Percentiles rank a stretch among this genome's conserved stretches.
phyloP scores from a whole-genome alignment of 495 filamentous ascomycete species.

The Penicillium coffeae region DNA sequence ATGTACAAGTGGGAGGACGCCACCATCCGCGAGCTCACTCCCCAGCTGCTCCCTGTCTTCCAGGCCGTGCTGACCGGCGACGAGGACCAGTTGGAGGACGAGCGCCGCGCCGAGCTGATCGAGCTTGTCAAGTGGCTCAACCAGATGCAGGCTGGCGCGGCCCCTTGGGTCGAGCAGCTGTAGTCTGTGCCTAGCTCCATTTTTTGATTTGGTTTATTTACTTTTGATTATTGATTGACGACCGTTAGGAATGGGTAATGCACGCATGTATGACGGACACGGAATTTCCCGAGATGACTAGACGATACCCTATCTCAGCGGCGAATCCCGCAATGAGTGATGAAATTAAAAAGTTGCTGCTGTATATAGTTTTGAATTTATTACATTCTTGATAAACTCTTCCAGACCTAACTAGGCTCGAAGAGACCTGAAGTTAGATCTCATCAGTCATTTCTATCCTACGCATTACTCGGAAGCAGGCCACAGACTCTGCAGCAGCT shows the following conservation, averaged over 20 bases:
- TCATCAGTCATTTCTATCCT: not conserved
- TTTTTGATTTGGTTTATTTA: constrained; percentile 5
- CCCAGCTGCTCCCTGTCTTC: constrained; percentile 73
- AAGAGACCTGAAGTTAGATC: constrained; percentile 1
- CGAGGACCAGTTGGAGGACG: constrained; percentile 77
- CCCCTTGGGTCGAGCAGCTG: constrained; percentile 45
- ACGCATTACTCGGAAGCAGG: constrained; percentile 10
- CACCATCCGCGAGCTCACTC: constrained; percentile 71
- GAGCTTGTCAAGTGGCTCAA: constrained; percentile 71
- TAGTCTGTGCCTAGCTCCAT: constrained; percentile 18
- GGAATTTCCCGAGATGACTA: constrained; percentile 32
- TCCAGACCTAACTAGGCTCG: not conserved
- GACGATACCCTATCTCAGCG: constrained; percentile 40
- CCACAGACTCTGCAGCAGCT: constrained; percentile 36
- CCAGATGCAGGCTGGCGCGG: constrained; percentile 46
- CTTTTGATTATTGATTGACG: constrained; percentile 23
- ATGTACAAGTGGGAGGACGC: constrained; percentile 73
- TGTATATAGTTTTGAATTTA: constrained; percentile 24
- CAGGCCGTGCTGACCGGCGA: constrained; percentile 74
- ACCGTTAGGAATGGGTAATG: constrained; percentile 28
- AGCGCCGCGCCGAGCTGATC: constrained; percentile 65
- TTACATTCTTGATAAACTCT: not conserved
- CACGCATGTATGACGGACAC: constrained; percentile 36
- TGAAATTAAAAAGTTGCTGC: constrained; percentile 29
- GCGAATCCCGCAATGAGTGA: constrained; percentile 33